Conservation (phyloP, 2,329 filamentous ascomycete genomes). For the Fusarium sambucinum region DNA sequence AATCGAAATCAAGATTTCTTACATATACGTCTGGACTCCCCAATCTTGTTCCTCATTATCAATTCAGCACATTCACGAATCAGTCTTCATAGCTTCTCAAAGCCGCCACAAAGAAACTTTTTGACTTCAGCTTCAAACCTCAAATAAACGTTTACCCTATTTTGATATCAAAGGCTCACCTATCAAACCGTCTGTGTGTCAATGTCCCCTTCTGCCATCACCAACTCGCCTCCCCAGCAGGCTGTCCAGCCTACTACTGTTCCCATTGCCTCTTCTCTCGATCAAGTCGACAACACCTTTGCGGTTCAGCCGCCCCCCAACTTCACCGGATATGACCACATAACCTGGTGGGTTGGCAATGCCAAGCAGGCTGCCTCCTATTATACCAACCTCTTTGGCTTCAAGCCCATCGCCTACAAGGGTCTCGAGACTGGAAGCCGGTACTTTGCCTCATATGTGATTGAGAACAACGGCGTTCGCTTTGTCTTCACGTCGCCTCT, state of each 20-base stretch:
- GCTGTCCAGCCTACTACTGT: conserved; percentile 55
- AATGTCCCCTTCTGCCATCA: conserved; percentile 72
- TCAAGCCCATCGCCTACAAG: conserved; percentile 82
- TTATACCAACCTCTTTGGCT: conserved; percentile 89
- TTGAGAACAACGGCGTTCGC: conserved; percentile 79
- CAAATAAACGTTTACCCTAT: conserved; percentile 11
- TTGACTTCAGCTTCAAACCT: conserved; percentile 26
- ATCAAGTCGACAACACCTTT: conserved; percentile 60
- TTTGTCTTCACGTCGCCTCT: conserved; percentile 89
- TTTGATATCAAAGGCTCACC: conserved; percentile 23
- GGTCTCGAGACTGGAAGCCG: conserved; percentile 90
- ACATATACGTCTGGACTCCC: conserved; percentile 40
- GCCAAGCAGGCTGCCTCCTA: conserved; percentile 94
- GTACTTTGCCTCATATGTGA: conserved; percentile 84
- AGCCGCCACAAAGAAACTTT: conserved; percentile 22
- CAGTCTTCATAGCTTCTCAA: conserved; percentile 28
- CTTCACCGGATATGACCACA: conserved; percentile 90
- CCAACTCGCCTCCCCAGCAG: conserved; percentile 61
- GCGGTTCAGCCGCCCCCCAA: conserved; percentile 65
- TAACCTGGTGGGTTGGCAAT: conserved; percentile 97
- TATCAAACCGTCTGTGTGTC: conserved; percentile 44
- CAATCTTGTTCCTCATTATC: conserved; percentile 14
- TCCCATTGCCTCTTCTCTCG: conserved; percentile 49
- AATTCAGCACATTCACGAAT: conserved; percentile 14
- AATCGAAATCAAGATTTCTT: conserved; percentile 38